A percentile compares a stretch with the other conserved stretches of the same genome.
These are phyloP conservation scores for Cucumis sativus DNA, from an alignment of 306 rosid genomes.

Conservation along the genomic window DNA sequence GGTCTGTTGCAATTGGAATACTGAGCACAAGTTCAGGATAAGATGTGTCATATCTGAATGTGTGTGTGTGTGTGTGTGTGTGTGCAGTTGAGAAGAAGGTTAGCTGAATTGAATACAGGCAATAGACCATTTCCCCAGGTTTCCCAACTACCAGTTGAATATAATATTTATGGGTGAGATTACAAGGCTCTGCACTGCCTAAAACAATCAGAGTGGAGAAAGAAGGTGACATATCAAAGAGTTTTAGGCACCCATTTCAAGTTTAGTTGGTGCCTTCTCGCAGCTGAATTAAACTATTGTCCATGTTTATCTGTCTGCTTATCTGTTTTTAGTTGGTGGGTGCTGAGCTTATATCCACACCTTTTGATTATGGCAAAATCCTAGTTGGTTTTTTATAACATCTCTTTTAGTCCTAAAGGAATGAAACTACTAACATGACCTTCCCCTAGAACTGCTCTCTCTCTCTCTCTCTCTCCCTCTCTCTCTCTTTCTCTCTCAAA, in stretches of 20 bases:
- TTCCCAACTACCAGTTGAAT: slow-evolving; percentile 6
- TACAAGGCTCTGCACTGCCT: not conserved
- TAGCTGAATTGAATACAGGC: slow-evolving; percentile 10
- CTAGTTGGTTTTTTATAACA: not conserved
- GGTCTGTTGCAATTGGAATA: slow-evolving; percentile 7
- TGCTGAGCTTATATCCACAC: not conserved
- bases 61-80: not conserved
- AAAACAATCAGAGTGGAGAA: slow-evolving; percentile 1
- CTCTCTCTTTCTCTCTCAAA: not conserved
- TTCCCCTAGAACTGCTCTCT: not conserved
- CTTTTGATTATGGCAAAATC: not conserved
- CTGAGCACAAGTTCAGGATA: slow-evolving; percentile 3
- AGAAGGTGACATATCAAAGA: not conserved
- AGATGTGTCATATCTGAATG: slow-evolving; percentile 7
- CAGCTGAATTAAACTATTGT: not conserved
- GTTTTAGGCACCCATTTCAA: slow-evolving; percentile 1
- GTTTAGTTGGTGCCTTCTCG: not conserved
- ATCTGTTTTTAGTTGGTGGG: not conserved
- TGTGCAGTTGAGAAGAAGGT: not conserved
- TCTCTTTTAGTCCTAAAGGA: not conserved
- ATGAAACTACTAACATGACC: not conserved
- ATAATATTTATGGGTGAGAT: not conserved
- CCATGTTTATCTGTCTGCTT: not conserved
- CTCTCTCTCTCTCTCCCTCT: slow-evolving; percentile 1
- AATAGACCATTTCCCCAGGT: slow-evolving; percentile 1